phyloP scores from a whole-genome alignment of 1,139 yeast species.

The Hanseniaspora sp. region DNA sequence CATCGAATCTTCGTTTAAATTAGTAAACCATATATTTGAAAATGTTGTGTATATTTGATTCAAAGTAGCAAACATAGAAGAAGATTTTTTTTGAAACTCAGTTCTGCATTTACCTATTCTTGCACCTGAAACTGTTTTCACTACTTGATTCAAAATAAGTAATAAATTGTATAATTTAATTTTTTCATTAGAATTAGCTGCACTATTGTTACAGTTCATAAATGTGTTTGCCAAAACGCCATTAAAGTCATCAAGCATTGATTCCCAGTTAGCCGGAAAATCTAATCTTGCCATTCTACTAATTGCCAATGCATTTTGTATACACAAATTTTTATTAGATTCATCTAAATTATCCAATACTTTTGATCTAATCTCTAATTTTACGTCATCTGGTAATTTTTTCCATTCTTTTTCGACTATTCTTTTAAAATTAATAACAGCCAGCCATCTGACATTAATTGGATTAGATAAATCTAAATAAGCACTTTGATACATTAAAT shows the following conservation, averaged over 20 bases:
- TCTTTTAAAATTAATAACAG: slow-evolving; percentile 77
- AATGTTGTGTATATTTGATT: slow-evolving; percentile 48
- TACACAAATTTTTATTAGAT: slow-evolving; percentile 57
- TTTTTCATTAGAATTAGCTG: slow-evolving; percentile 25
- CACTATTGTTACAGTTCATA: slow-evolving; percentile 3
- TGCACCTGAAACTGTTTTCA: slow-evolving; percentile 62
- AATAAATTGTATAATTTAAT: slow-evolving; percentile 51
- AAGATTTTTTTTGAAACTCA: slow-evolving; percentile 64
- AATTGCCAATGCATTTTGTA: slow-evolving; percentile 76
- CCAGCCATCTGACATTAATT: slow-evolving; percentile 68
- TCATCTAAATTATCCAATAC: slow-evolving; percentile 55
- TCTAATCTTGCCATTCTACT: slow-evolving; percentile 72
- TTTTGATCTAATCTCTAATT: slow-evolving; percentile 46
- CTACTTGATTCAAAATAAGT: slow-evolving; percentile 59
- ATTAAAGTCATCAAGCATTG: slow-evolving; percentile 55
- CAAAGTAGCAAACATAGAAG: slow-evolving; percentile 48
- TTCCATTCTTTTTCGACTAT: slow-evolving; percentile 75
- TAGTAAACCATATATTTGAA: slow-evolving; percentile 51
- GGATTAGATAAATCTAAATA: slow-evolving; percentile 51
- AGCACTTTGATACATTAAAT: slow-evolving; percentile 37
- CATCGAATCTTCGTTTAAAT: slow-evolving; percentile 32
- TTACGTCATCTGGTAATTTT: slow-evolving; percentile 59
- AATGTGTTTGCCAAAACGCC: slow-evolving; percentile 34
- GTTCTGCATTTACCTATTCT: slow-evolving; percentile 74
- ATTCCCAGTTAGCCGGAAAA: slow-evolving; percentile 81